phyloP scores from a whole-genome alignment of 768 basidiomycete species.

The Paxillus rubicundulus region DNA sequence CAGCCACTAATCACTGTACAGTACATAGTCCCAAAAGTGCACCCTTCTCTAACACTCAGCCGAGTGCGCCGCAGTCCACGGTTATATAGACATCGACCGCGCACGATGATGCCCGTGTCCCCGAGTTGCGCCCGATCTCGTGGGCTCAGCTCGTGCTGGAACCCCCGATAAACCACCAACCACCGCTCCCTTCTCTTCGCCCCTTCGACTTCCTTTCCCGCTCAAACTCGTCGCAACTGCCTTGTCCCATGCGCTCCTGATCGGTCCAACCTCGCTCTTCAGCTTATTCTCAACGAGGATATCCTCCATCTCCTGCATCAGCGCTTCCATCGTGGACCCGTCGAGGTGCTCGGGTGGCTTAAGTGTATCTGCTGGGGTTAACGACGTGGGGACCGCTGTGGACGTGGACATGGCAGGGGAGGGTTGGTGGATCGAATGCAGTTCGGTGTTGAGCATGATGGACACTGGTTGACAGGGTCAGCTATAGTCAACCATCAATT shows the following conservation, averaged over 20 bases:
- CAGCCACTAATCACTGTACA: too few relatives aligned
- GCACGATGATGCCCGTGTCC: slow-evolving; percentile 12
- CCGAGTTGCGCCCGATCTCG: too few relatives aligned
- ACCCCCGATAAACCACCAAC: too few relatives aligned
- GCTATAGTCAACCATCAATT: not conserved
- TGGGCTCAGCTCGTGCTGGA: not conserved
- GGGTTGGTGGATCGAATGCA: slow-evolving; percentile 47
- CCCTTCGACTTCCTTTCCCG: not conserved
- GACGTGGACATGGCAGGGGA: not conserved
- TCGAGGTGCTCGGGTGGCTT: slow-evolving; percentile 24
- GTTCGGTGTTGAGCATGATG: slow-evolving; percentile 49
- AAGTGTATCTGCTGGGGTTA: slow-evolving; percentile 25
- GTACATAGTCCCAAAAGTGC: too few relatives aligned
- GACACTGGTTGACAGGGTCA: slow-evolving; percentile 36
- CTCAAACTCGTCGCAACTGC: slow-evolving; percentile 32
- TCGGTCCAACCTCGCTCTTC: slow-evolving; percentile 53
- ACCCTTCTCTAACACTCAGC: too few relatives aligned
- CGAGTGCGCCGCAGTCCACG: slow-evolving; percentile 1
- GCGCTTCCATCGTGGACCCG: slow-evolving; percentile 37
- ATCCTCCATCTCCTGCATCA: slow-evolving; percentile 60
- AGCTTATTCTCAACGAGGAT: slow-evolving; percentile 64
- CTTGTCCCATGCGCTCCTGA: slow-evolving; percentile 51
- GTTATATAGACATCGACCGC: slow-evolving; percentile 28
- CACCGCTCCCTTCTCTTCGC: not conserved
- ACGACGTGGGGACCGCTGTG: slow-evolving; percentile 19